Evolutionary conservation across 257 asterid genomes (phyloP), one percentile per base, ranked within the genome.

Genomic region (Capsicum pubescens): DNA sequence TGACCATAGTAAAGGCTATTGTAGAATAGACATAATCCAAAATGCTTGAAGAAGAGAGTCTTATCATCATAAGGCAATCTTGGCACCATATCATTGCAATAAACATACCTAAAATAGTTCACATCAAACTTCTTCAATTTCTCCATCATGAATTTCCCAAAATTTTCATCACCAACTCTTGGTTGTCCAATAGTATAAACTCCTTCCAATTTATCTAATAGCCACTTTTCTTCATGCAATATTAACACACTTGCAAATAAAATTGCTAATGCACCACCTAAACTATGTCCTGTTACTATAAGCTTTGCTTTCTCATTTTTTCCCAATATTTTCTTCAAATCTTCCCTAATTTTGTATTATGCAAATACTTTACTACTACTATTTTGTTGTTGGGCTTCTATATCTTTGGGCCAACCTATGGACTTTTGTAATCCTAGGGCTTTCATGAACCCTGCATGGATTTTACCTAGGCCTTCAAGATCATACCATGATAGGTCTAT

Each of bases 111-210:
- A 35, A 19, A 85, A 85, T 93, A 93, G 57, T 87, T 87, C 1
- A 93, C 89, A 71, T 84, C 86, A 39, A 86, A 88, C 0, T 8
- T 1, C 50, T 44, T 67, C 85, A 93, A 69, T 19, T 90, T 93
- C 42, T 83, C 83, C 89, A 87, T 90, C 97, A 94, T 90, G 21
- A 85, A 94, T 76, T 83, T 90, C 52, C 97, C 98, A 85, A 94
- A 93, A 63, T 89, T 74, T 86, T 81, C 87, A 82, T 94, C 85
- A 44, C 98, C 97, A 83, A 92, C 93, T 32, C 97, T 92, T 6
- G 98, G 97, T 85, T 94, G 98, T 21, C 98, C 98, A 79, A 90
- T 93, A 3, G 97, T 92, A 88, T 93, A 90, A n/a, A 93, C 97
- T 63, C 97, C 98, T 82, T 92, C 95, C 89, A 92, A 8, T 48